These are phyloP conservation scores for Phytophthora sp. DNA, from an alignment of 352 stramenopile species.

Conservation along the genomic window DNA sequence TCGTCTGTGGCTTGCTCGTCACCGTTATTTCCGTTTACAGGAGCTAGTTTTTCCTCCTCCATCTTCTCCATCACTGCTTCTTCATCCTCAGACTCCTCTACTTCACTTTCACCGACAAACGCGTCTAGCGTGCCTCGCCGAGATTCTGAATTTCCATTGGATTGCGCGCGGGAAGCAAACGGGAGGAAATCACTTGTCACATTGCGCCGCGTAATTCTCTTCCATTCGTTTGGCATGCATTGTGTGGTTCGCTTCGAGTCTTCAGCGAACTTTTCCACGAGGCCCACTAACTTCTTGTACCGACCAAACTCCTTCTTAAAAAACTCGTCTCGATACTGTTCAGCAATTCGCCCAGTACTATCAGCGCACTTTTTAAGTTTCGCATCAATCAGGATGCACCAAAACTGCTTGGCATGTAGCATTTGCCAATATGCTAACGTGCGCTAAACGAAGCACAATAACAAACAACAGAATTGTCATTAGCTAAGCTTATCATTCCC, in stretches of 20 bases:
- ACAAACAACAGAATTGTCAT: constrained; percentile 1
- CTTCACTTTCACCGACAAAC: constrained; percentile 67
- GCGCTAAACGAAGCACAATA: constrained; percentile 42
- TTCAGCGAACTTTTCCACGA: constrained; percentile 74
- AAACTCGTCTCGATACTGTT: constrained; percentile 46
- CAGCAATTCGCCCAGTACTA: constrained; percentile 52
- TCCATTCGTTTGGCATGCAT: constrained; percentile 75
- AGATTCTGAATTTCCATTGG: constrained; percentile 11
- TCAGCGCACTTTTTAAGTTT: constrained; percentile 55
- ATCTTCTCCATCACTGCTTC: constrained; percentile 44
- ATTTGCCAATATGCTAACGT: constrained; percentile 82
- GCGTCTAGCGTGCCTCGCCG: constrained; percentile 65
- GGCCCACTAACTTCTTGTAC: constrained; percentile 65
- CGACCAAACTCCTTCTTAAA: constrained; percentile 76
- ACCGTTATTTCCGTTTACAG: constrained; percentile 18
- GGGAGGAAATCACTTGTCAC: constrained; percentile 62
- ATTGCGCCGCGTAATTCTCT: constrained; percentile 50
- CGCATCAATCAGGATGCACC: constrained; percentile 73
- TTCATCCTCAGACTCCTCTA: constrained; percentile 54
- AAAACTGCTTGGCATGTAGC: constrained; percentile 83
- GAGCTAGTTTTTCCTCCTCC: constrained; percentile 24
- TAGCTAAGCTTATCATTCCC: background rate
- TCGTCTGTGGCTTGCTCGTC: constrained; percentile 34
- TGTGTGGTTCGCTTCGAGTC: constrained; percentile 45
- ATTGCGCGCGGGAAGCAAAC: constrained; percentile 9